A percentile compares a stretch with the other conserved stretches of the same genome.
Evolutionary conservation across 495 filamentous ascomycete species (phyloP).

Genomic region (Penicillium flavigenum): DNA sequence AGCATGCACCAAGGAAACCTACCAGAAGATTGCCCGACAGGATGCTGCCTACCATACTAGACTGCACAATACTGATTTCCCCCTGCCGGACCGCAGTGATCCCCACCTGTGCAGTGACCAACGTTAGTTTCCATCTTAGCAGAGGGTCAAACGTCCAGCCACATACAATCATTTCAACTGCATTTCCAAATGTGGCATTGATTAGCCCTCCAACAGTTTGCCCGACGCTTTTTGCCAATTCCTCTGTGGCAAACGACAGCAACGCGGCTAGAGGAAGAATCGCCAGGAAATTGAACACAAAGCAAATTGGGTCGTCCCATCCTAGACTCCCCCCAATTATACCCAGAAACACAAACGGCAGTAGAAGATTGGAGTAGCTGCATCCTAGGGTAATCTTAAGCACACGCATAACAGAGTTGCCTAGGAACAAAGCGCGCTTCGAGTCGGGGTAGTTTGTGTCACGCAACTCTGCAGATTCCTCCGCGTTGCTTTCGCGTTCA

Average conservation of each 20-base stretch:
- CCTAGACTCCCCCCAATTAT: slow-evolving; percentile 16
- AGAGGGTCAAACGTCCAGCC: slow-evolving; percentile 1
- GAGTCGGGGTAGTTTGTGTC: background rate
- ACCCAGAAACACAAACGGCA: slow-evolving; percentile 25
- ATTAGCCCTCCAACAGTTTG: slow-evolving; percentile 27
- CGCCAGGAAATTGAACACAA: slow-evolving; percentile 30
- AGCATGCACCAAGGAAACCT: background rate
- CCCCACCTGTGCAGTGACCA: slow-evolving; percentile 16
- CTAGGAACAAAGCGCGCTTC: background rate
- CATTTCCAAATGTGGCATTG: slow-evolving; percentile 34
- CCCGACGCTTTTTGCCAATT: slow-evolving; percentile 22
- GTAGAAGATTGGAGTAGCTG: slow-evolving; percentile 17
- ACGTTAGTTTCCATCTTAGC: background rate
- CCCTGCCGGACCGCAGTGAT: slow-evolving; percentile 27
- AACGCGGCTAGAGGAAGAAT: slow-evolving; percentile 28
- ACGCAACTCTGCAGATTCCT: background rate
- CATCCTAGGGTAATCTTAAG: slow-evolving; percentile 10
- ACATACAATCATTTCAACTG: slow-evolving; percentile 30
- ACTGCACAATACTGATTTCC: slow-evolving; percentile 29
- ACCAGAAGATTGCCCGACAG: slow-evolving; percentile 32
- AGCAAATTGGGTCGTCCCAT: slow-evolving; percentile 24
- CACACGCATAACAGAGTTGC: background rate
- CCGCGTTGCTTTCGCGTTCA: background rate
- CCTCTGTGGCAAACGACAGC: slow-evolving; percentile 28
- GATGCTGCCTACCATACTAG: slow-evolving; percentile 31